Base-by-base conservation (phyloP, 2,329 filamentous ascomycete species). In the Nothophoma quercina region DNA sequence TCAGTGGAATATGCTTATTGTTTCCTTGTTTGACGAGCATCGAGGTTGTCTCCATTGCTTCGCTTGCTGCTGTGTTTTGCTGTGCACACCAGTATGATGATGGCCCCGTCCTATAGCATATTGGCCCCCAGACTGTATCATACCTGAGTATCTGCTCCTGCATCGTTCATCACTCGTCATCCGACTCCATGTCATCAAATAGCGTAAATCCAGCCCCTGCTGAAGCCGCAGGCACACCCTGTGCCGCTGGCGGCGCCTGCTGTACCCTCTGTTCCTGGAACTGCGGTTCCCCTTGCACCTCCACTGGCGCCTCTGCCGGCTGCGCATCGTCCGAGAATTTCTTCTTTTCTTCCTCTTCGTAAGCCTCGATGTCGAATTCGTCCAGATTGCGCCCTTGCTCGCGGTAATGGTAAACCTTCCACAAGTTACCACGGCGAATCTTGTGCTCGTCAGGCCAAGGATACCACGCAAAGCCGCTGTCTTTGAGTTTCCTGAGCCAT, bases 361-460 rank as follows among this genome's bases (percentile, higher is more conserved):
- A 48, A 1, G 63, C 64, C n/a, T 60, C 53, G 26, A 67, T 58
- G 16, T 65, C 45, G 32, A 67, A 65, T n/a, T 56, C 46, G 21
- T 63, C 61, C 13, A 62, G 26, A 41, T 67, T 55, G 25, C 60
- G 58, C 16, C 56, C 51, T 26, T 62, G 60, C 23, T 65, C 64
- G 21, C 62, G 61, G 45, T 61, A 65, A 28, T 61, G 60, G 32
- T 61, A 59, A 32, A 67, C 38, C n/a, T 65, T 63, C 51, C 60
- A 63, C 33, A 96, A 78, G 1, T 86, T 86, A 28, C 91, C 90
- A 13, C 78, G 77, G 25, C 85, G 83, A 57, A 95, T 90, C 53
- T 85, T 83, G 25, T 88, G 84, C 57, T 90, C 86, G 22, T 79
- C 79, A 0, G 90, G 90, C 90, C 90, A 96, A 1, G 91, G 90